These are phyloP conservation scores for Pyrenopolyporus hunteri DNA, from an alignment of 495 filamentous ascomycete genomes.

Conservation along the genomic window DNA sequence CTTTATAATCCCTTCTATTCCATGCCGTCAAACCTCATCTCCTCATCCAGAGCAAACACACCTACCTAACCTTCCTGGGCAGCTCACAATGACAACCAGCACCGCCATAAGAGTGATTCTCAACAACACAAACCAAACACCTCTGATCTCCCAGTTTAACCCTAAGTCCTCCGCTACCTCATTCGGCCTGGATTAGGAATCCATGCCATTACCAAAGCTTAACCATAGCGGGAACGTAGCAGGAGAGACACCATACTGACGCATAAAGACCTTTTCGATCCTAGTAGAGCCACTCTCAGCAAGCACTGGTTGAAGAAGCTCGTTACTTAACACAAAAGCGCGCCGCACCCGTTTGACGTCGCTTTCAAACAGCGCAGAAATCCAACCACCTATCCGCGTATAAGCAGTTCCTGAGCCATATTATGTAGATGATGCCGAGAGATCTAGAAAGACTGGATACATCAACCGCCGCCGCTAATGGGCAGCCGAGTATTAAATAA, in stretches of 20 bases:
- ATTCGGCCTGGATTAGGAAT: slow-evolving; percentile 39
- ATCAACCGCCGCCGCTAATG: slow-evolving; percentile 48
- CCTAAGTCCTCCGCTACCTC: slow-evolving; percentile 48
- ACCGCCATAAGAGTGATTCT: too few relatives aligned
- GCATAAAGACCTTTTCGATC: slow-evolving; percentile 54
- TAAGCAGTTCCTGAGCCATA: slow-evolving; percentile 51
- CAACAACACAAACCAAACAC: too few relatives aligned
- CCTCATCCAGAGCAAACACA: too few relatives aligned
- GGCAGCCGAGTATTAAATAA: slow-evolving; percentile 54
- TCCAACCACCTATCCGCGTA: slow-evolving; percentile 50
- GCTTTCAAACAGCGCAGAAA: slow-evolving; percentile 54
- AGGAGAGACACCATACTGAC: slow-evolving; percentile 53
- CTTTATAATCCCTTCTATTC: too few relatives aligned
- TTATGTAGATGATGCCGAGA: slow-evolving; percentile 42
- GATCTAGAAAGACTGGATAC: slow-evolving; percentile 47
- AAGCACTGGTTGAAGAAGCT: slow-evolving; percentile 49
- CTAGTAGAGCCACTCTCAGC: slow-evolving; percentile 49
- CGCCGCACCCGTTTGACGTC: slow-evolving; percentile 56
- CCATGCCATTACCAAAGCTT: slow-evolving; percentile 41
- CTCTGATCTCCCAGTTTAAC: slow-evolving; percentile 46
- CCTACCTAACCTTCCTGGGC: too few relatives aligned
- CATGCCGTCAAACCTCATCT: too few relatives aligned
- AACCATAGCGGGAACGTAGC: too few relatives aligned
- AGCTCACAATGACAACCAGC: too few relatives aligned
- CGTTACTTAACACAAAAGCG: slow-evolving; percentile 54